Percentiles rank a stretch among this genome's conserved stretches.
Conservation (phyloP, 1,284 basidiomycete species). For the Fomes fomentarius region DNA sequence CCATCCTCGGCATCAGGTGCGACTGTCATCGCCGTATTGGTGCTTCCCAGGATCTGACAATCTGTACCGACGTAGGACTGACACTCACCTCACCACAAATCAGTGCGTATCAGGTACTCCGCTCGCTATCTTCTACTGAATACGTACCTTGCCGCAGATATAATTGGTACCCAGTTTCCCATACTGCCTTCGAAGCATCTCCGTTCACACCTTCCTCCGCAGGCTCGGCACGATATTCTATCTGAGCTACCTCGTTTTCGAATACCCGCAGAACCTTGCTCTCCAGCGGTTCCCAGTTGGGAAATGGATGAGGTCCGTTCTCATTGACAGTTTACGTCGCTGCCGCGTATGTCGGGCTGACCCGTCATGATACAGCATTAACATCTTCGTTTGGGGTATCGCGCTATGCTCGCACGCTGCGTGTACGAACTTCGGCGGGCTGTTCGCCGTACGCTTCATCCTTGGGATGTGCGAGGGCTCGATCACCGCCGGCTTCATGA, state of each 20-base stretch:
- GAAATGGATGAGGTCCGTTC: conserved; percentile 73
- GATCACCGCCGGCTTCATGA: conserved; percentile 78
- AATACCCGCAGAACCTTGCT: conserved; percentile 75
- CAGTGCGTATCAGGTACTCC: conserved; percentile 22
- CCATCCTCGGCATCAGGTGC: conserved; percentile 68
- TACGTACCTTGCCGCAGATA: conserved; percentile 22
- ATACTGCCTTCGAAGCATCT: not conserved
- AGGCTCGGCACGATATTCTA: conserved; percentile 78
- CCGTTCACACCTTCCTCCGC: not conserved
- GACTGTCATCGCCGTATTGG: conserved; percentile 13
- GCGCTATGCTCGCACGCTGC: conserved; percentile 69
- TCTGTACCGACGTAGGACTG: conserved; percentile 33
- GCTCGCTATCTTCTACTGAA: not conserved
- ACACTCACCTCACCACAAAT: conserved; percentile 35
- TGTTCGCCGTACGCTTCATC: conserved; percentile 67
- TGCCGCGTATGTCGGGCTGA: not conserved
- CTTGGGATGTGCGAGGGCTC: conserved; percentile 80
- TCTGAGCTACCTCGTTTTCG: conserved; percentile 67
- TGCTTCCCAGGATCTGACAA: not conserved
- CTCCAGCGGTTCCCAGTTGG: conserved; percentile 80
- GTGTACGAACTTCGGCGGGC: conserved; percentile 70
- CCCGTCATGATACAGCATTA: conserved; percentile 44
- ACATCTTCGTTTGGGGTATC: conserved; percentile 72
- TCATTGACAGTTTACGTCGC: not conserved
- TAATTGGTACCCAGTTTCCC: conserved; percentile 29